phyloP scores from a whole-genome alignment of 306 rosid genomes.

The Malus sieversii region DNA sequence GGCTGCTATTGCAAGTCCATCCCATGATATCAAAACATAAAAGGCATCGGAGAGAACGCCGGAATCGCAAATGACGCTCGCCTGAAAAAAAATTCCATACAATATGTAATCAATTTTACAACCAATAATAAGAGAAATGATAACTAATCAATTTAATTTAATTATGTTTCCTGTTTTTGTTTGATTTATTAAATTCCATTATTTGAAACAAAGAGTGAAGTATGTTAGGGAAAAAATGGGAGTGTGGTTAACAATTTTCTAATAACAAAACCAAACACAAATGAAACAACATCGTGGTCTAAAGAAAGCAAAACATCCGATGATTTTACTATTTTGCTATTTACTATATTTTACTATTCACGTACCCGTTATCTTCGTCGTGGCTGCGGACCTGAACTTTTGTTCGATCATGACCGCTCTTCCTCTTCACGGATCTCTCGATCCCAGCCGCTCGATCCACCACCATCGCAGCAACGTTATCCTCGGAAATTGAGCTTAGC shows the following conservation, averaged over 20 bases:
- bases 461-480: not conserved
- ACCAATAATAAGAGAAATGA: no score
- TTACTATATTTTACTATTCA: not conserved
- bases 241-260: not conserved
- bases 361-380: slow-evolving; percentile 32
- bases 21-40: slow-evolving; percentile 38
- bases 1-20: not conserved
- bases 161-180: no score
- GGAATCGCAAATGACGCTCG: slow-evolving; percentile 29
- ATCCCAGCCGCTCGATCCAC: not conserved
- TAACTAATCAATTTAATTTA: no score
- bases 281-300: not conserved
- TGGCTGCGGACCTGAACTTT: slow-evolving; percentile 19
- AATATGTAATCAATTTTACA: not conserved
- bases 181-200: no score
- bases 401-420: slow-evolving; percentile 5
- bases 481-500: slow-evolving; percentile 48
- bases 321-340: not conserved
- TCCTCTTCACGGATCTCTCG: slow-evolving; percentile 7
- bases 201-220: not conserved
- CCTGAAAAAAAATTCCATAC: slow-evolving; percentile 31
- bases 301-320: not conserved
- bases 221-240: not conserved
- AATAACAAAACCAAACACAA: not conserved
- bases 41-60: slow-evolving; percentile 49